Conservation (phyloP, 805 yeast genomes). For the Zygoascus tannicola region DNA sequence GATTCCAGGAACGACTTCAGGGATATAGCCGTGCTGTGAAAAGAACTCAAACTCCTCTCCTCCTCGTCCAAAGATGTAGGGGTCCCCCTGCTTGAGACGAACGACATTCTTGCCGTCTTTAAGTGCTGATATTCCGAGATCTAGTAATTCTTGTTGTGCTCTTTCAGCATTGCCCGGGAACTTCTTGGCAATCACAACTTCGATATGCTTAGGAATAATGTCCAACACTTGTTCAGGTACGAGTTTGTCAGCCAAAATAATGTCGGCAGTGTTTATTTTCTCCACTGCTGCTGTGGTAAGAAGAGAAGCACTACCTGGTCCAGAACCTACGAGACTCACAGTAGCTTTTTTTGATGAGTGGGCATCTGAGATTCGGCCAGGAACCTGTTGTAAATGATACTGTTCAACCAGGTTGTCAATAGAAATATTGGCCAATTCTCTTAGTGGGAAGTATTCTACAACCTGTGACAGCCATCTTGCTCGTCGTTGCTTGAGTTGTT, state of each 20-base stretch:
- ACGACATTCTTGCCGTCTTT: constrained; percentile 67
- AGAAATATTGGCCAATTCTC: constrained; percentile 49
- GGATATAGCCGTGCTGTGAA: constrained; percentile 53
- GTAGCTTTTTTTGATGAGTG: constrained; percentile 10
- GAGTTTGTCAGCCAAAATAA: constrained; percentile 79
- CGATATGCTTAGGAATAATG: constrained; percentile 64
- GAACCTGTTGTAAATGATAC: constrained; percentile 22
- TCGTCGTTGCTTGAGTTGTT: constrained; percentile 39
- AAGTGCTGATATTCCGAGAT: constrained; percentile 60
- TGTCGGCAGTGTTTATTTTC: constrained; percentile 73
- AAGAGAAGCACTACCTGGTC: constrained; percentile 81
- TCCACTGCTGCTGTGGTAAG: constrained; percentile 78
- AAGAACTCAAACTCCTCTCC: constrained; percentile 83
- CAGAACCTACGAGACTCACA: constrained; percentile 84
- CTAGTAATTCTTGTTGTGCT: constrained; percentile 78
- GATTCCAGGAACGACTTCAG: constrained; percentile 76
- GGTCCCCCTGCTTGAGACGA: constrained; percentile 92
- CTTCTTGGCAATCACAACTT: constrained; percentile 77
- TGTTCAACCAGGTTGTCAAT: constrained; percentile 46
- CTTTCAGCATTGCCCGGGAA: constrained; percentile 95
- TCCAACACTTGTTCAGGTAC: constrained; percentile 84
- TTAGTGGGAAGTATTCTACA: constrained; percentile 81
- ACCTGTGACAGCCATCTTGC: constrained; percentile 82
- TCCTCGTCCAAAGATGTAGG: constrained; percentile 92
- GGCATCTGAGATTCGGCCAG: not conserved